Conservation (phyloP, 805 yeast species). For the Myxozyma neglecta region DNA sequence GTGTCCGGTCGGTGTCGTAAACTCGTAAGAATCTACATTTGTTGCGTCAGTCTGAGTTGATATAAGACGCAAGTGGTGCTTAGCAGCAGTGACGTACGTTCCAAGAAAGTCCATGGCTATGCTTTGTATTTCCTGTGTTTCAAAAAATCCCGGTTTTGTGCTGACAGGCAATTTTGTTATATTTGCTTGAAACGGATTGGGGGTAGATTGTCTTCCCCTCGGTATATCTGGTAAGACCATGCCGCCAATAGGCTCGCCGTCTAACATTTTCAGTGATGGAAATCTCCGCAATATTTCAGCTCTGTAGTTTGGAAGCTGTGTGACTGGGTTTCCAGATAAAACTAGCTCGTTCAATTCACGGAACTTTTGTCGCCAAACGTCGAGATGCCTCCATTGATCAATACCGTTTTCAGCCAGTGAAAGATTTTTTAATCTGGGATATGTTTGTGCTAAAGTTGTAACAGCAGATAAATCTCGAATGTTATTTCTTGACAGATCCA, state of each 20-base stretch:
- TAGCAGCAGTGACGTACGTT: slow-evolving; percentile 21
- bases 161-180: slow-evolving; percentile 40
- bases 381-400: slow-evolving; percentile 57
- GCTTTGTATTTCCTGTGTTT: slow-evolving; percentile 65
- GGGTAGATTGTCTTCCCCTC: slow-evolving; percentile 12
- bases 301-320: slow-evolving; percentile 44
- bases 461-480: slow-evolving; percentile 61
- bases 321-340: slow-evolving; percentile 74
- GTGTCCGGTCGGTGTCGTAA: slow-evolving; percentile 80
- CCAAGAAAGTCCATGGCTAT: slow-evolving; percentile 75
- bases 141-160: slow-evolving; percentile 72
- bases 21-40: slow-evolving; percentile 59
- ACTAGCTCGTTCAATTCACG: slow-evolving; percentile 71
- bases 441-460: slow-evolving; percentile 66
- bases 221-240: slow-evolving; percentile 38
- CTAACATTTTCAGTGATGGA: slow-evolving; percentile 77
- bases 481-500: slow-evolving; percentile 60
- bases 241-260: slow-evolving; percentile 76
- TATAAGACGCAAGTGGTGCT: no score
- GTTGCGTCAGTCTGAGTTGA: background rate
- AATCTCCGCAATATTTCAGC: slow-evolving; percentile 66
- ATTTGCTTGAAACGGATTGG: slow-evolving; percentile 7
- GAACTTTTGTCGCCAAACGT: slow-evolving; percentile 76
- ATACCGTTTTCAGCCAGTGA: slow-evolving; percentile 78
- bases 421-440: slow-evolving; percentile 73